These are phyloP conservation scores for Phytophthora constricta DNA, from an alignment of 352 stramenopile species.

Conservation along the genomic window DNA sequence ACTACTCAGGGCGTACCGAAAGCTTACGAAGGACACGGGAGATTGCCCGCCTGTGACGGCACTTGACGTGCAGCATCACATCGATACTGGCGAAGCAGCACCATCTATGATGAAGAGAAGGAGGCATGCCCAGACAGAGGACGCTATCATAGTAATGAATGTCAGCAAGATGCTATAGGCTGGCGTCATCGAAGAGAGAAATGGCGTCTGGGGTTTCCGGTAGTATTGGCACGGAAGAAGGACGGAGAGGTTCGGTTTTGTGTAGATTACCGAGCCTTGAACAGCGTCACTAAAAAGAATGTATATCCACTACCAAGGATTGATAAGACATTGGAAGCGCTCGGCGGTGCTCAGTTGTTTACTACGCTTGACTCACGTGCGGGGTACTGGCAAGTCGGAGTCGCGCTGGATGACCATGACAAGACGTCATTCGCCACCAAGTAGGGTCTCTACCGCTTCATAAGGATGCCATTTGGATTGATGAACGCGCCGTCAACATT, in stretches of 20 bases:
- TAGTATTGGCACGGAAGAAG: slow-evolving; percentile 32
- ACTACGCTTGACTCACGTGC: too few species aligned
- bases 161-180: slow-evolving; percentile 16
- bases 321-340: too few species aligned
- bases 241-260: slow-evolving; percentile 26
- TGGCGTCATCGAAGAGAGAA: slow-evolving; percentile 21
- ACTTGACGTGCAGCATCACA: slow-evolving; percentile 22
- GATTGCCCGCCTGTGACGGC: slow-evolving; percentile 14
- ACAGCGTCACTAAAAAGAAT: slow-evolving; percentile 26
- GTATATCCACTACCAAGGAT: too few species aligned
- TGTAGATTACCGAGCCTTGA: slow-evolving; percentile 26
- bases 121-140: slow-evolving; percentile 7
- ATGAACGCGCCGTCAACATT: too few species aligned
- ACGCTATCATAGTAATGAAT: slow-evolving; percentile 12
- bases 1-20: slow-evolving; percentile 9
- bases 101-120: slow-evolving; percentile 14
- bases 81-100: slow-evolving; percentile 12
- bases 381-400: too few species aligned
- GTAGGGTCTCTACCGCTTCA: too few species aligned
- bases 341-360: too few species aligned
- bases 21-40: not conserved
- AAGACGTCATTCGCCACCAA: too few species aligned
- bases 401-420: too few species aligned
- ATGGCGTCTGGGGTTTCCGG: slow-evolving; percentile 24
- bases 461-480: too few species aligned